Base-by-base conservation (phyloP, 306 rosid species). In the Cucurbita moschata region DNA sequence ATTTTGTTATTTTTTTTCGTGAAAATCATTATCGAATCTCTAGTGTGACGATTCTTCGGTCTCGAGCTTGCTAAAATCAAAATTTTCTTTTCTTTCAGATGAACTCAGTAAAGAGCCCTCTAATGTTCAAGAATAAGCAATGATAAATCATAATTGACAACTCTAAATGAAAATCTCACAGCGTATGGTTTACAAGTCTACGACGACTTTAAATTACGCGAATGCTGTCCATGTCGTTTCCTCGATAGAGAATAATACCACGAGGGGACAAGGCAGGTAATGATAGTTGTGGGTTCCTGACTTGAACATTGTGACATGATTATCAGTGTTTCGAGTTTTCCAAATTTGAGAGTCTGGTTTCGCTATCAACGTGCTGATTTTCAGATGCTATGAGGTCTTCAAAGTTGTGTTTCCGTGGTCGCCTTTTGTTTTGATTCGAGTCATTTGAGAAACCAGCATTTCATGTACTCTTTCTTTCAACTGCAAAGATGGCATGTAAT, bases 91-190 rank as follows among this genome's bases (percentile, higher is more conserved):
- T 71, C 58, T 75, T 74, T 74, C 86, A 90, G 96, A 94, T 84
- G 95, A 94, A 78, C 89, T 85, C 79, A 89, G 90, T 74, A 85
- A 85, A 75, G 97, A 90, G 56, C 89, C 98, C 66, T 77, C 81
- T 83, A 37, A 92, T 90, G 98, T 92, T 90, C 81, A 82, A 82
- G 35, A 46, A 43, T 26, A 64, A 43, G 52, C 5, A 40, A 47
- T 74, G 77, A 74, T 21, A 10, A 38, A 38, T 62, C 9, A 12
- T 42, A n/a, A 49, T 42, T 42, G 35, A 8, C 30, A 39, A 8
- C 49, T 16, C 47, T 62, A 14, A 8, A 38, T 8, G 49, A 62
- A 63, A 16, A n/a, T 8, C 26, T 37, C 16, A 2, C 71, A 40
- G 52, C 16, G 40, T 3, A 23, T 18, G 10, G n/a, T 4, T 30